These are phyloP conservation scores for Epicoccum sorghinum DNA, from an alignment of 2,329 filamentous ascomycete species.

Conservation along the genomic window DNA sequence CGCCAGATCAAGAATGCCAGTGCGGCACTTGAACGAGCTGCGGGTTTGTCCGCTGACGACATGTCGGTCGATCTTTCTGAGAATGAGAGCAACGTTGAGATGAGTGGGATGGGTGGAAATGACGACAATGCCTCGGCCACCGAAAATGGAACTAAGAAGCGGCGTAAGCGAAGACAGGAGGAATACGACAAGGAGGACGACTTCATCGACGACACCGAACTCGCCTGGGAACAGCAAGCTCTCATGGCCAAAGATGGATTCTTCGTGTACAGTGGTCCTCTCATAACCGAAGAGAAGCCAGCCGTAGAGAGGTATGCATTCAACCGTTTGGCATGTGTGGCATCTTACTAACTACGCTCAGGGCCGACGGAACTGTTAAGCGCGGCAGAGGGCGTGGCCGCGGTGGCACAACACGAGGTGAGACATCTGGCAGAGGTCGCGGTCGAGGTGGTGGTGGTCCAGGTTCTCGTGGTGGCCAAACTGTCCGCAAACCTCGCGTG, in stretches of 20 bases:
- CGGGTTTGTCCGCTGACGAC: conserved; percentile 75
- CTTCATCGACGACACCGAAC: conserved; percentile 86
- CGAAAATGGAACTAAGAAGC: conserved; percentile 69
- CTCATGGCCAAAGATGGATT: conserved; percentile 95
- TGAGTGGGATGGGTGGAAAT: conserved; percentile 65
- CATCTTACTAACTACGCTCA: conserved; percentile 49
- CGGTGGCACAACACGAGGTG: conserved; percentile 54
- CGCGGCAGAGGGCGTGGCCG: conserved; percentile 65
- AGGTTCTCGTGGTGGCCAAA: conserved; percentile 76
- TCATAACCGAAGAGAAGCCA: conserved; percentile 85
- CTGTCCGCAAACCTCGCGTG: conserved; percentile 80
- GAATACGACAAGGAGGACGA: conserved; percentile 72
- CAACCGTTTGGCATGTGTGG: background rate
- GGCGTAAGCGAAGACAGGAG: conserved; percentile 75
- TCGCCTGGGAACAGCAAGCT: conserved; percentile 94
- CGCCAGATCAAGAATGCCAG: conserved; percentile 86
- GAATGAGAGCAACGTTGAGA: conserved; percentile 83
- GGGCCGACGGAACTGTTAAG: conserved; percentile 75
- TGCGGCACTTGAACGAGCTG: conserved; percentile 80
- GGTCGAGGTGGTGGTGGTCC: conserved; percentile 60
- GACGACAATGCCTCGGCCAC: conserved; percentile 40
- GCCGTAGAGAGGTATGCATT: conserved; percentile 64
- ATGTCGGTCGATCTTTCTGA: conserved; percentile 79
- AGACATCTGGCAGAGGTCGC: conserved; percentile 49
- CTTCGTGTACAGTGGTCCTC: conserved; percentile 94